phyloP scores from a whole-genome alignment of 2,329 filamentous ascomycete genomes.

The Pestalotiopsis sp. region DNA sequence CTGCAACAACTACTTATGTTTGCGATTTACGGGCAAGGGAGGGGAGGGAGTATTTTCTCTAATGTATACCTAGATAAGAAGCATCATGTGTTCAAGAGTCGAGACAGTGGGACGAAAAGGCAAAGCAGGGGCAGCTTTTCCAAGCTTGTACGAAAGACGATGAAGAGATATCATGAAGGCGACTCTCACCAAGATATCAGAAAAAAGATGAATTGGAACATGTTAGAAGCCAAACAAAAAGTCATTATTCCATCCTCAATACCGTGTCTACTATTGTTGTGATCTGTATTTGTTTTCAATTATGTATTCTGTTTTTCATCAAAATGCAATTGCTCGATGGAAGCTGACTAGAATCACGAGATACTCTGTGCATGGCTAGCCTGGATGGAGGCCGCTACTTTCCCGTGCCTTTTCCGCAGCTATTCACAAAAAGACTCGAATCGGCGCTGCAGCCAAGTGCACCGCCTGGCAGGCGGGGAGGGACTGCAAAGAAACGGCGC shows the following conservation, averaged over 20 bases:
- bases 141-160: conserved; percentile 9
- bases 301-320: background rate
- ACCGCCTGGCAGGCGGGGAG: background rate
- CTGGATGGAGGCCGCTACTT: background rate
- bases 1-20: background rate
- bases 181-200: background rate
- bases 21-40: background rate
- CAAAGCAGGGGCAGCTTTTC: background rate
- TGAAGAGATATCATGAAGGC: background rate
- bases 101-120: background rate
- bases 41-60: background rate
- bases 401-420: conserved; percentile 3
- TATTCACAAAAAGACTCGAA: background rate
- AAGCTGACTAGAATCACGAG: background rate
- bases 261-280: background rate
- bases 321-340: background rate
- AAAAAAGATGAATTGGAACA: background rate
- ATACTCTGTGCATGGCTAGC: background rate
- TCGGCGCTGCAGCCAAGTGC: background rate
- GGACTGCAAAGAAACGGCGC: background rate
- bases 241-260: background rate
- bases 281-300: background rate
- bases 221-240: background rate
- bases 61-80: conserved; percentile 11
- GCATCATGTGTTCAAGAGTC: background rate